Base-by-base conservation (phyloP, 1,139 yeast genomes). In the Pichia sp. region DNA sequence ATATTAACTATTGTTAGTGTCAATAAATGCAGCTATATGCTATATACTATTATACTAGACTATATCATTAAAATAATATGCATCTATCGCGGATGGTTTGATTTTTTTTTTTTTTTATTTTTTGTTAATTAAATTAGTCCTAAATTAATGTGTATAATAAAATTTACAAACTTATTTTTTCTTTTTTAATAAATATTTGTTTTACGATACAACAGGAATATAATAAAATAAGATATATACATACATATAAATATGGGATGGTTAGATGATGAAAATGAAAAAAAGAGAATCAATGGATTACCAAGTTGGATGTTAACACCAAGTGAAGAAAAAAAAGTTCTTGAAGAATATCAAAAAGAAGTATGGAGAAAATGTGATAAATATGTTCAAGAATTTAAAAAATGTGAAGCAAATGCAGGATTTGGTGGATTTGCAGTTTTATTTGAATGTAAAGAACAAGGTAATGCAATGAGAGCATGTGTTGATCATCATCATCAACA, bases 261-360 rank as follows among this genome's bases (percentile, higher is more conserved):
- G 42, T 28, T 38, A 9, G 45, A 38, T 28, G 6, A 10, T 6
- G 44, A 44, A 2, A 28, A 28, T 26, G 41, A 42, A 30, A 44
- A 35, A 32, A 31, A 40, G 32, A 42, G 47, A 38, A 58, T 61
- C 8, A 59, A 58, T 1, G 67, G 66, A 6, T 66, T 86, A 40
- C 96, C 96, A 1, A 72, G 80, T 11, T 89, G 97, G 97, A 78
- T 87, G 58, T 72, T 89, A 39, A 80, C 94, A 0, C 96, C 96
- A 3, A 76, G 77, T 57, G 97, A 89, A 63, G 97, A 89, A 63
- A 83, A 83, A 66, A 79, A 83, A 56, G 81, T 88, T 35, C 79
- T 88, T 57, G 82, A 80, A 58, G 76, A 88, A 59, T 82, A 94
- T 81, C 85, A 88, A 66, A 79, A 75, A 53, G 76, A 76, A 63